phyloP scores from a whole-genome alignment of 2,329 filamentous ascomycete genomes.

The Geosmithia flava region DNA sequence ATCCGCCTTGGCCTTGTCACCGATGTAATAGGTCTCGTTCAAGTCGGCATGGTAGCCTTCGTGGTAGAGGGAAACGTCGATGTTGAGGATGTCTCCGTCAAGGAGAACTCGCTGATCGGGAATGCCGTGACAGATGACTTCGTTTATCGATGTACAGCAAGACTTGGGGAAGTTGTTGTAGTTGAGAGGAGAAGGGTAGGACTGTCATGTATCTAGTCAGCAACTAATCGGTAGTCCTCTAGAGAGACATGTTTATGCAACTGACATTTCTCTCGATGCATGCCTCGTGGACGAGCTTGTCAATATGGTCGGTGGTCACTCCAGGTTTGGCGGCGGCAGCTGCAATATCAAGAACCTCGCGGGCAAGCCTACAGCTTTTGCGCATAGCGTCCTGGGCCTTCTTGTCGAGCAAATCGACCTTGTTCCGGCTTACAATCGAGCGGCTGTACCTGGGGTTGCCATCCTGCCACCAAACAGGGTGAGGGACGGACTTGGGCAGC shows the following conservation, averaged over 20 bases:
- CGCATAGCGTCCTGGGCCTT: slow-evolving; percentile 81
- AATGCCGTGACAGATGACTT: slow-evolving; percentile 97
- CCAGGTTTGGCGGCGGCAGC: slow-evolving; percentile 77
- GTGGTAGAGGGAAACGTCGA: slow-evolving; percentile 91
- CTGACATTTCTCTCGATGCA: slow-evolving; percentile 84
- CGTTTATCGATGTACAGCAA: slow-evolving; percentile 90
- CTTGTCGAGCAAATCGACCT: slow-evolving; percentile 71
- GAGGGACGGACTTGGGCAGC: slow-evolving; percentile 67
- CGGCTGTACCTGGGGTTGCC: slow-evolving; percentile 57
- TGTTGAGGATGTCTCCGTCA: slow-evolving; percentile 94
- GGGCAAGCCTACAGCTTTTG: slow-evolving; percentile 73
- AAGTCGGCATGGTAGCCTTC: slow-evolving; percentile 91
- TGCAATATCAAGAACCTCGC: slow-evolving; percentile 88
- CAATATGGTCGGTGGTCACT: slow-evolving; percentile 89
- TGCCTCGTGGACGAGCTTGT: slow-evolving; percentile 89
- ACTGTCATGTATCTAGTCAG: slow-evolving; percentile 37
- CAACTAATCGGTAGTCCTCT: neutral
- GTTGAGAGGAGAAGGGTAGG: slow-evolving; percentile 89
- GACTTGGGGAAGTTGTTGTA: slow-evolving; percentile 97
- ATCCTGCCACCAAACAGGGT: slow-evolving; percentile 79
- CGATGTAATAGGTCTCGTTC: slow-evolving; percentile 98
- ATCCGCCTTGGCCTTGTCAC: slow-evolving; percentile 72
- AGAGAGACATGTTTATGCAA: slow-evolving; percentile 3
- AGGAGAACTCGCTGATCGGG: slow-evolving; percentile 77
- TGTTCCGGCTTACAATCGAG: slow-evolving; percentile 57